Conservation (phyloP, 805 yeast species). For the Saccharomyces kudriavzevii region DNA sequence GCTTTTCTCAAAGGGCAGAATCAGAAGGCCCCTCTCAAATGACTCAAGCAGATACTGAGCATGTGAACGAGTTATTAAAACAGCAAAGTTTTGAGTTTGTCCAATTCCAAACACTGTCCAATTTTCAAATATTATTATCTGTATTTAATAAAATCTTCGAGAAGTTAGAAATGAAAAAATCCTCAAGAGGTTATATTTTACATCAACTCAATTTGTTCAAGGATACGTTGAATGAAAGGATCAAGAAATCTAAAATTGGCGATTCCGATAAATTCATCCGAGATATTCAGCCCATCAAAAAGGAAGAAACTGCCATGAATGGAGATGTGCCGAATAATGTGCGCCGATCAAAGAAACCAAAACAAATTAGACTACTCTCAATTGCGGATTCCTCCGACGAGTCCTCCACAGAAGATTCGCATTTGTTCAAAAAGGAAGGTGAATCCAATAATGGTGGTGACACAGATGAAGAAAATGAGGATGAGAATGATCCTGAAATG, state of each 20-base stretch:
- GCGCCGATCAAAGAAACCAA: background rate
- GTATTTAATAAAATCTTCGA: slow-evolving; percentile 24
- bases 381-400: slow-evolving; percentile 2
- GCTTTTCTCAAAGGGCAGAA: background rate
- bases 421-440: background rate
- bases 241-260: slow-evolving; percentile 9
- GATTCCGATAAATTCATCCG: background rate
- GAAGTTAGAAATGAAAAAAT: slow-evolving; percentile 22
- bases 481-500: slow-evolving; percentile 9
- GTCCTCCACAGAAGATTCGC: background rate
- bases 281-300: slow-evolving; percentile 3
- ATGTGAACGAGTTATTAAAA: background rate
- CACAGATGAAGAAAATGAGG: slow-evolving; percentile 8
- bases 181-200: slow-evolving; percentile 19
- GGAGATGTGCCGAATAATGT: slow-evolving; percentile 3
- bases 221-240: slow-evolving; percentile 16
- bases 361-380: slow-evolving; percentile 3
- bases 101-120: slow-evolving; percentile 23
- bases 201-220: slow-evolving; percentile 20
- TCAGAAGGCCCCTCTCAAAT: background rate
- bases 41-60: background rate
- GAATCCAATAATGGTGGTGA: slow-evolving; percentile 4
- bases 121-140: slow-evolving; percentile 19
- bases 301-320: slow-evolving; percentile 6
- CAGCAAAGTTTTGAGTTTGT: slow-evolving; percentile 18